Percentiles rank a stretch among this genome's conserved stretches.
phyloP scores from a whole-genome alignment of 805 yeast genomes.

The Zygosaccharomyces lentus region DNA sequence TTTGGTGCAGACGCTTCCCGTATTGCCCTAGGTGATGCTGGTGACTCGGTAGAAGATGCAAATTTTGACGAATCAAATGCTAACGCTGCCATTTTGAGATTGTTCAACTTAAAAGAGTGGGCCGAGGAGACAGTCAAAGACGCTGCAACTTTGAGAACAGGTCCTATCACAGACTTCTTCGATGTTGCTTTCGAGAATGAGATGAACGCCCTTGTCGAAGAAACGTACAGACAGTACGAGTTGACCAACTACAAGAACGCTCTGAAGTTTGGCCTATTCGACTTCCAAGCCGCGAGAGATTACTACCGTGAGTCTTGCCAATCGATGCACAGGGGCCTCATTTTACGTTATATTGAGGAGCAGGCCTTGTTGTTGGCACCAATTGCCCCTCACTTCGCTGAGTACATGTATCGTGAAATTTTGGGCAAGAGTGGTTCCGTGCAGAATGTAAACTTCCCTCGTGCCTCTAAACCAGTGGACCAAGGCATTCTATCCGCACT shows the following conservation, averaged over 20 bases:
- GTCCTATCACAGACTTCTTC: slow-evolving; percentile 56
- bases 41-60: slow-evolving; percentile 96
- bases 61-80: slow-evolving; percentile 96
- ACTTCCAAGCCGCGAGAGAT: slow-evolving; percentile 92
- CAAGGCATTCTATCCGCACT: slow-evolving; percentile 60
- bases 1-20: slow-evolving; percentile 98
- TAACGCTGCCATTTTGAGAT: slow-evolving; percentile 93
- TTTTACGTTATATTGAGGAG: slow-evolving; percentile 74
- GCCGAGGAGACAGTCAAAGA: slow-evolving; percentile 67
- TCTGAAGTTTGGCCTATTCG: slow-evolving; percentile 85
- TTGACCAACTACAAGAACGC: slow-evolving; percentile 82
- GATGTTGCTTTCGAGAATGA: slow-evolving; percentile 92
- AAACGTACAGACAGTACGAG: slow-evolving; percentile 65
- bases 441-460: slow-evolving; percentile 77
- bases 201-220: slow-evolving; percentile 75
- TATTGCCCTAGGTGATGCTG: slow-evolving; percentile 97
- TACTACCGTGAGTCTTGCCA: slow-evolving; percentile 78
- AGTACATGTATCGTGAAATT: slow-evolving; percentile 80
- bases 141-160: slow-evolving; percentile 51
- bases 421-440: slow-evolving; percentile 62
- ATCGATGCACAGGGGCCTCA: slow-evolving; percentile 79
- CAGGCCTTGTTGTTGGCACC: slow-evolving; percentile 87
- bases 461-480: slow-evolving; percentile 63
- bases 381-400: slow-evolving; percentile 93
- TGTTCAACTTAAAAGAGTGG: slow-evolving; percentile 93